Evolutionary conservation across 202 grass and related monocot genomes (phyloP), one percentile per base, ranked within the genome.

Genomic region (Hordeum pubiflorum): DNA sequence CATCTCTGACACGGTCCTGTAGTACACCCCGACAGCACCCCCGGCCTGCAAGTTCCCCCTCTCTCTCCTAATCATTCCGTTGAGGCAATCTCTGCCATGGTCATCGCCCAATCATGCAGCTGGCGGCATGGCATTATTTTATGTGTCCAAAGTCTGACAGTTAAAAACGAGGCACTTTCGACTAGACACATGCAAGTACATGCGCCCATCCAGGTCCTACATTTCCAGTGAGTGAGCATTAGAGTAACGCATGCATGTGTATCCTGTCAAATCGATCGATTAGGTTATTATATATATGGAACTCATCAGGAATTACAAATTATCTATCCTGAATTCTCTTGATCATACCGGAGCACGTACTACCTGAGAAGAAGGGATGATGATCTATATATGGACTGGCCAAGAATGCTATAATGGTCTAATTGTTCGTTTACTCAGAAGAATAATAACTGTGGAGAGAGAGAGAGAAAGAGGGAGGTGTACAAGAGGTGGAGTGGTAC

Each of bases 91-190:
- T 90, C 84, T 86, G 84, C 69, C 79, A 86, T 33, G 69, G 88
- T 89, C 84, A 62, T 79, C 69, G 74, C 59, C 78, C 74, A 84
- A 88, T 90, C 85, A 90, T 86, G 79, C 57, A 21, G 20, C 11
- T 17, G 44, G 14, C 84, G 14, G 43, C 8, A 58, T 58, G 8
- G 58, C 82, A 89, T 87, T 79, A 91, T 88, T 91, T 88, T 77
- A 86, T 85, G 82, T 82, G 88, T 63, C 32, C 63, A 50, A 72
- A 76, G 81, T 91, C 81, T 84, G 81, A 78, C 77, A 60, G 89
- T 84, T 84, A 82, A 87, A 91, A 83, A 68, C 13, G 10, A 36
- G 9, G 41, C 37, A 38, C 52, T 61, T 87, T 75, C 32, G 15
- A 60, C 58, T 68, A 38, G 50, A 82, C 79, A 86, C 82, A 48